Evolutionary conservation across 2,329 filamentous ascomycete species (phyloP).

Genomic region (Colletotrichum sp.): DNA sequence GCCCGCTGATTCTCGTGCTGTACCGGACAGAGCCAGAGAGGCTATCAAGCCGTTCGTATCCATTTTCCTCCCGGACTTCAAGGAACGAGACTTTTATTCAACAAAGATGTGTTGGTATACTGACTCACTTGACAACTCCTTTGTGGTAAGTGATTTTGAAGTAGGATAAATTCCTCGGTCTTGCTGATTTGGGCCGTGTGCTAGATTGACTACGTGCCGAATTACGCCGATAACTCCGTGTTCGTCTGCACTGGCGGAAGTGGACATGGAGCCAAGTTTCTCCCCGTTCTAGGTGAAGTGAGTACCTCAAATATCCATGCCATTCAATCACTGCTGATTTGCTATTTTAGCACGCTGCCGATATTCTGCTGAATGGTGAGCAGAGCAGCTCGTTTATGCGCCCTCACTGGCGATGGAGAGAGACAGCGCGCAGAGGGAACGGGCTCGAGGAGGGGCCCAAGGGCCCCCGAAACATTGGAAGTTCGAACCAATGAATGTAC

Average conservation of each 20-base stretch:
- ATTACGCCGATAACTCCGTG: slow-evolving; percentile 30
- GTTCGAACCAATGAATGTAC: not conserved
- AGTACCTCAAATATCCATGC: not conserved
- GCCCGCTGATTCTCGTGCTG: slow-evolving; percentile 19
- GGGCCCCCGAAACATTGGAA: slow-evolving; percentile 27
- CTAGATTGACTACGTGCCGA: slow-evolving; percentile 37
- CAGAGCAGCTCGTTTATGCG: slow-evolving; percentile 32
- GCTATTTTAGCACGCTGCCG: slow-evolving; percentile 31
- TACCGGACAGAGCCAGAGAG: slow-evolving; percentile 27
- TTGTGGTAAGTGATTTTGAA: slow-evolving; percentile 30
- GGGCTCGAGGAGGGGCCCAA: slow-evolving; percentile 34
- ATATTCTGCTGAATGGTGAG: slow-evolving; percentile 31
- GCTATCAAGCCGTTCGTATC: slow-evolving; percentile 37
- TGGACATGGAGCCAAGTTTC: slow-evolving; percentile 39
- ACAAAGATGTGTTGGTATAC: slow-evolving; percentile 65
- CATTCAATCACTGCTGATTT: not conserved
- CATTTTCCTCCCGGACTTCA: slow-evolving; percentile 47
- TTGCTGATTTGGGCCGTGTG: not conserved
- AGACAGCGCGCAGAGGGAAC: slow-evolving; percentile 28
- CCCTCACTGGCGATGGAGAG: slow-evolving; percentile 35
- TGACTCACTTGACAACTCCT: slow-evolving; percentile 60
- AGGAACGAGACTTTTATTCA: slow-evolving; percentile 35
- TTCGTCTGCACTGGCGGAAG: slow-evolving; percentile 40
- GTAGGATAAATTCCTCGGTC: too few relatives aligned
- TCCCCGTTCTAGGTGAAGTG: slow-evolving; percentile 37